Evolutionary conservation across 306 rosid genomes (phyloP).

Genomic region (Cicer yamashitae): DNA sequence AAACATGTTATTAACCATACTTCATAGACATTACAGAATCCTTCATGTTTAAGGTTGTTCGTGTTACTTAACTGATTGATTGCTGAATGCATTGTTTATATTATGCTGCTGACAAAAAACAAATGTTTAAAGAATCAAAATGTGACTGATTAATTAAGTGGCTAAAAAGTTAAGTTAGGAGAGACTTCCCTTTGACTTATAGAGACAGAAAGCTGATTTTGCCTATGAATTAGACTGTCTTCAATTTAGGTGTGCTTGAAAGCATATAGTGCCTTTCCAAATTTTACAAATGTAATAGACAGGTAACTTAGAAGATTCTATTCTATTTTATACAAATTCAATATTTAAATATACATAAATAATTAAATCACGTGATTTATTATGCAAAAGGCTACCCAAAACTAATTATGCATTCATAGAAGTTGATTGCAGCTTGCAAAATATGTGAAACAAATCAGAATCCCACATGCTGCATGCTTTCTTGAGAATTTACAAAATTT

Average conservation of each 20-base stretch:
- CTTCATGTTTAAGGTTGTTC: conserved; percentile 5
- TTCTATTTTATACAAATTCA: conserved; percentile 26
- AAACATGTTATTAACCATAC: background rate
- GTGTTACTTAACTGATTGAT: background rate
- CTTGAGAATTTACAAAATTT: conserved; percentile 11
- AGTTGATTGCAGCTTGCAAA: background rate
- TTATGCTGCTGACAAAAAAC: conserved; percentile 24
- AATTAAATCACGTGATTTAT: conserved; percentile 7
- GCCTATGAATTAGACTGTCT: conserved; percentile 44
- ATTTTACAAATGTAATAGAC: conserved; percentile 31
- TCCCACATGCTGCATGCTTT: background rate
- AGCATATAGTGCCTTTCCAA: conserved; percentile 43
- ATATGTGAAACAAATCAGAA: too few species aligned
- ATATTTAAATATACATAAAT: conserved; percentile 13
- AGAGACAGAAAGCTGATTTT: conserved; percentile 52
- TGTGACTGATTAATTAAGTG: conserved; percentile 35
- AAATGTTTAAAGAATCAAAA: conserved; percentile 39
- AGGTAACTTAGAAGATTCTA: conserved; percentile 41
- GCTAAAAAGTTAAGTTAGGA: conserved; percentile 21
- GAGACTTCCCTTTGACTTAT: conserved; percentile 30
- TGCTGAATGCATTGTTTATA: conserved; percentile 3
- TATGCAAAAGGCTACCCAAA: conserved; percentile 11
- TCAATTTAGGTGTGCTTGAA: conserved; percentile 44
- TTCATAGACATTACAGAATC: background rate
- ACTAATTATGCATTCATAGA: conserved; percentile 25